Evolutionary conservation across 257 asterid genomes (phyloP).

Genomic region (Lycium barbarum): DNA sequence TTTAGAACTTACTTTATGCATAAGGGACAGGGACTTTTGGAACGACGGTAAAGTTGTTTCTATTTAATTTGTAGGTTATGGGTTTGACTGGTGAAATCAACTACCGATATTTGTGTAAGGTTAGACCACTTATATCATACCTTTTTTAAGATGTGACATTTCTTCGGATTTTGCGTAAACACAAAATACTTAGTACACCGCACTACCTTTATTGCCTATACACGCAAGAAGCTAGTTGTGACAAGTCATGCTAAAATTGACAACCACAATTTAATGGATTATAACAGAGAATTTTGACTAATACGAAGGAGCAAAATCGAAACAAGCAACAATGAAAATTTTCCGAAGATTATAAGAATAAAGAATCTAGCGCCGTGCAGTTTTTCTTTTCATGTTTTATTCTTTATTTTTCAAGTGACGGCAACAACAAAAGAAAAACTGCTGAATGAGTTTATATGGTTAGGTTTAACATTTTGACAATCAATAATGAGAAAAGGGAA

Average conservation of each 20-base stretch:
- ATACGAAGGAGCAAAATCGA: neutral
- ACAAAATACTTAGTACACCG: too few species aligned
- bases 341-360: neutral
- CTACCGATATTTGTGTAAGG: neutral
- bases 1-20: too few species aligned
- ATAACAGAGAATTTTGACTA: constrained; percentile 13
- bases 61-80: neutral
- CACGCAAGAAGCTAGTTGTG: neutral
- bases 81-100: neutral
- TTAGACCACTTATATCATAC: neutral
- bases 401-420: neutral
- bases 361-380: neutral
- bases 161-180: too few species aligned
- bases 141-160: too few species aligned
- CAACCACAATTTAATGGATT: neutral
- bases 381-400: too few species aligned
- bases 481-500: neutral
- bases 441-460: neutral
- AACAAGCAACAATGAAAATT: neutral
- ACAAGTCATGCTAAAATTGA: neutral
- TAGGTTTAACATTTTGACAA: neutral
- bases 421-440: constrained; percentile 16
- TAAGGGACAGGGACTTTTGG: neutral
- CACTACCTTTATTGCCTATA: too few species aligned
- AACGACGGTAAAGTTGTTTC: neutral